A percentile compares a stretch with the other conserved stretches of the same genome.
Conservation (phyloP, 257 asterid species). For the Perilla frutescens region DNA sequence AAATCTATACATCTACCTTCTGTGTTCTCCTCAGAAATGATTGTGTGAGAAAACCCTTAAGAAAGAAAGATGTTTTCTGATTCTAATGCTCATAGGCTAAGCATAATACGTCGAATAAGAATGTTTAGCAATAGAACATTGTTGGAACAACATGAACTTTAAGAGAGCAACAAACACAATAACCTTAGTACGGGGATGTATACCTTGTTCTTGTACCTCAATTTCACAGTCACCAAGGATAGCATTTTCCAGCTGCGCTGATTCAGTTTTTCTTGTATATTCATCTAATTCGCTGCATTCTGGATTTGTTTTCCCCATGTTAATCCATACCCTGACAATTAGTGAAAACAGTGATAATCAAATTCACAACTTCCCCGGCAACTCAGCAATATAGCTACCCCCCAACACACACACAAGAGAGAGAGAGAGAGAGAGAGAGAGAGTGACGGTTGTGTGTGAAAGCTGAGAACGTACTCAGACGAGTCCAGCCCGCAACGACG, state of each 20-base stretch:
- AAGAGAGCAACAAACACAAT: not conserved
- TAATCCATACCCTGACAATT: constrained; percentile 51
- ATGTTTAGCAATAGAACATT: not conserved
- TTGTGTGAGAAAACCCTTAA: no score
- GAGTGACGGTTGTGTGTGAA: not conserved
- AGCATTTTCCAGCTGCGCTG: constrained; percentile 34
- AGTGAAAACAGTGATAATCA: not conserved
- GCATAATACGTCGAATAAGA: not conserved
- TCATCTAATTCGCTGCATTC: constrained; percentile 47
- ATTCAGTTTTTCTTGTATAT: constrained; percentile 36
- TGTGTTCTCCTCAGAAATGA: not conserved
- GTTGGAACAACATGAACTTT: not conserved
- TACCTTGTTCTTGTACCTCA: constrained; percentile 42
- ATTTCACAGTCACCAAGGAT: constrained; percentile 41
- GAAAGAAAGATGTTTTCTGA: no score
- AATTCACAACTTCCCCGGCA: not conserved
- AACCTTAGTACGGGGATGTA: constrained; percentile 28
- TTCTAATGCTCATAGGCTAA: no score
- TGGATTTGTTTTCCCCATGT: constrained; percentile 42
- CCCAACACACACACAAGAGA: no score
- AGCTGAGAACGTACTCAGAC: constrained; percentile 41
- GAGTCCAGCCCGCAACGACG: constrained; percentile 36
- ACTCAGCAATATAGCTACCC: no score
- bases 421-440: not conserved
- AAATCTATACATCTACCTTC: not conserved